Base-by-base conservation (phyloP, 1,284 basidiomycete genomes). In the Phlebopus sp. region DNA sequence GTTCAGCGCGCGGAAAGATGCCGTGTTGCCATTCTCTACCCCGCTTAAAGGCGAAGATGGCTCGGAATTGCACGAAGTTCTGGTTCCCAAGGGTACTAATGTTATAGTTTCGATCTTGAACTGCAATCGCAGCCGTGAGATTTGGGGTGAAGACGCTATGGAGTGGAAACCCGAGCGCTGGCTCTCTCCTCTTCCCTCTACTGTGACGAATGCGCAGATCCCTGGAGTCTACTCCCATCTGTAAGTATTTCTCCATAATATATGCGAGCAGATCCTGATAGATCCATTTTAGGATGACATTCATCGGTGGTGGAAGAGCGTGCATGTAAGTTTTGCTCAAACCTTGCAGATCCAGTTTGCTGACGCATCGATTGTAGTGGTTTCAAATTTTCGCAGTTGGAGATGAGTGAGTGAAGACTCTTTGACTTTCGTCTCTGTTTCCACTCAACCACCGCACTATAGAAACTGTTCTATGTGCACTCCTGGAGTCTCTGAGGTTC, bases 91-190 rank as follows among this genome's bases (percentile, higher is more conserved):
- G 10, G 47, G 54, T n/a, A 62, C 64, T 2, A 50, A 53, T 13
- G 38, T 69, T 10, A 49, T 63, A 19, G 51, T 65, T 9, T 60
- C 63, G 1, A 59, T 67, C 18, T 13, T 63, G 13, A 55, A 52
- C 21, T 42, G 56, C 5, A 70, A 70, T 42, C 52, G 62, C 29
- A 58, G 68, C 46, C 58, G 60, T 18, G 47, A 50, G 1, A 36
- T 69, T 2, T 71, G 69, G 69, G 69, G 69, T 3, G 49, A 54
- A 23, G 69, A 69, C 48, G 61, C 65, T 11, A 40, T 58, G n/a
- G 65, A 68, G 40, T 70, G 68, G 66, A 68, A 66, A 41, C 68
- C 68, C 10, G 63, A 69, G 39, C 53, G 68, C 13, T 70, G 67
- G 66, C 54, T 68, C 14, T 45, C 49, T 14, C 59, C 64, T 10